Evolutionary conservation across 2,329 filamentous ascomycete genomes (phyloP).

Genomic region (Fusarium chlamydosporum): DNA sequence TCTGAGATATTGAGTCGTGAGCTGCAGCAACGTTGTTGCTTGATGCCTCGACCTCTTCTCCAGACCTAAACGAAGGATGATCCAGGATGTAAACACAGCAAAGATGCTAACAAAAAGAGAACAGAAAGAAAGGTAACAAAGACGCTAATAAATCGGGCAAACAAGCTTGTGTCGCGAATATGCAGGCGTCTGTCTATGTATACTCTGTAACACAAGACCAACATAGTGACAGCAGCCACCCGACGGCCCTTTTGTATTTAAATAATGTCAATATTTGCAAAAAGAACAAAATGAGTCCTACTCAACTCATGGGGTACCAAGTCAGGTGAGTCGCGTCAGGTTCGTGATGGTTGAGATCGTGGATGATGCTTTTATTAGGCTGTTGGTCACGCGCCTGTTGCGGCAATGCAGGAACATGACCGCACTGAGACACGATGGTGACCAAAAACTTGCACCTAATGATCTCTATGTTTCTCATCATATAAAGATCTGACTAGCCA

Average conservation of each 20-base stretch:
- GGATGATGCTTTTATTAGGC: conserved; percentile 31
- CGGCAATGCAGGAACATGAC: conserved; percentile 46
- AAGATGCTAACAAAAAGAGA: neutral
- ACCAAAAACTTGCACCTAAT: conserved; percentile 33
- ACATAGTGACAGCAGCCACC: conserved; percentile 21
- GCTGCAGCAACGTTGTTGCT: conserved; percentile 37
- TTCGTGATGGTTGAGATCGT: conserved; percentile 41
- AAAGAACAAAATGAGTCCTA: neutral
- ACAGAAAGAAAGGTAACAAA: neutral
- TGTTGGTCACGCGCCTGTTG: conserved; percentile 36
- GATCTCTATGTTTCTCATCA: conserved; percentile 22
- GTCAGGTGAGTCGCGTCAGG: conserved; percentile 46
- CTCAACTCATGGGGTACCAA: conserved; percentile 20
- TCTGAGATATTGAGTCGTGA: conserved; percentile 29
- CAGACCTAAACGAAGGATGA: conserved; percentile 16
- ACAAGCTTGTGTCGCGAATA: conserved; percentile 34
- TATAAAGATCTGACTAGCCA: conserved; percentile 31
- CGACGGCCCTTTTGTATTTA: conserved; percentile 26
- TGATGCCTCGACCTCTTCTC: conserved; percentile 35
- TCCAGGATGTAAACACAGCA: conserved; percentile 31
- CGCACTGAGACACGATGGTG: conserved; percentile 40
- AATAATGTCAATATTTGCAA: conserved; percentile 7
- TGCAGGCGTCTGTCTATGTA: conserved; percentile 30
- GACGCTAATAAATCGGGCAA: neutral
- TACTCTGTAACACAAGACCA: conserved; percentile 28